Percentiles rank a stretch among this genome's conserved stretches.
Evolutionary conservation across 1,139 yeast genomes (phyloP).

Genomic region (Geotrichum citri-aurantii): DNA sequence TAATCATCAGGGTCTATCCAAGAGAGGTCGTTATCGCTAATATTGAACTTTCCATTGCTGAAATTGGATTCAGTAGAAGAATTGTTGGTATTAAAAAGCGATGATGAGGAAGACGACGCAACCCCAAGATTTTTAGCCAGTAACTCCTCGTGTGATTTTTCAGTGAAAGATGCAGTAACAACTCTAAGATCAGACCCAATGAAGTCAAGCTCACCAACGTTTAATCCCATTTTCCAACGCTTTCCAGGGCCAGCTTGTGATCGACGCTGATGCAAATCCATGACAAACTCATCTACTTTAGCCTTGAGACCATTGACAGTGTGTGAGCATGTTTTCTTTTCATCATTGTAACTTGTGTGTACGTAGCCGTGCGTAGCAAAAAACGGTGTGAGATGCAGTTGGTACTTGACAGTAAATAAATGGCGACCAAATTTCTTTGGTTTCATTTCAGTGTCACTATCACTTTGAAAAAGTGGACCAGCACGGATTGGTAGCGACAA

Average conservation of each 20-base stretch:
- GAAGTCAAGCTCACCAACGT: constrained; percentile 70
- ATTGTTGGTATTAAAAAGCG: constrained; percentile 18
- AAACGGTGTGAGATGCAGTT: constrained; percentile 65
- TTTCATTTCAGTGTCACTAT: constrained; percentile 36
- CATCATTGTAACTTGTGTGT: constrained; percentile 44
- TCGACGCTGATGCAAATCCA: constrained; percentile 83
- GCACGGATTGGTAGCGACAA: constrained; percentile 69
- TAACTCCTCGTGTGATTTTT: constrained; percentile 45
- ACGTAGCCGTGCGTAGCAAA: constrained; percentile 66
- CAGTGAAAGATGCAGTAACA: constrained; percentile 60
- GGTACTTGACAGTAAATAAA: constrained; percentile 74
- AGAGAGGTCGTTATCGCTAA: constrained; percentile 44
- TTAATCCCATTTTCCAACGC: constrained; percentile 62
- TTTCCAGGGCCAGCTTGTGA: constrained; percentile 49
- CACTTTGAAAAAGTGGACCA: constrained; percentile 59
- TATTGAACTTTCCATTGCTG: constrained; percentile 33
- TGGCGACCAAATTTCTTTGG: constrained; percentile 67
- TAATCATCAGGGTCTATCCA: constrained; percentile 87
- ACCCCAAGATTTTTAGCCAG: constrained; percentile 38
- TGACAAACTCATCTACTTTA: constrained; percentile 53
- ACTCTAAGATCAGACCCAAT: constrained; percentile 68
- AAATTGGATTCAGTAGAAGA: constrained; percentile 19
- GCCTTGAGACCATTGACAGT: constrained; percentile 78
- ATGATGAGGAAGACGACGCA: constrained; percentile 21
- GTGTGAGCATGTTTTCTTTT: constrained; percentile 44